phyloP scores from a whole-genome alignment of 768 basidiomycete species.

The Lyophyllum semitale region DNA sequence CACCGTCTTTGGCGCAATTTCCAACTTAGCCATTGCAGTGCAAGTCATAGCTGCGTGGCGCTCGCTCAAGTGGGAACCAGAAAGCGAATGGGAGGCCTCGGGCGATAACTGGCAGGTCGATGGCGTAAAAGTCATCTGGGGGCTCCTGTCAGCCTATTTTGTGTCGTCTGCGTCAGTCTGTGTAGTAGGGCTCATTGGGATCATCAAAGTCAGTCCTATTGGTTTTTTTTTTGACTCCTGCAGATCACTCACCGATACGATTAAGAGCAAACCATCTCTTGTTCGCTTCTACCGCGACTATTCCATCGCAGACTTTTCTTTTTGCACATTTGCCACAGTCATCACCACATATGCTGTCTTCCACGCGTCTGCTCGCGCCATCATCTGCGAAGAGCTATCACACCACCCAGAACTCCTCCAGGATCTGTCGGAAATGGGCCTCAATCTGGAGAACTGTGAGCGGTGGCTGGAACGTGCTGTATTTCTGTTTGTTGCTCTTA shows the following conservation, averaged over 20 bases:
- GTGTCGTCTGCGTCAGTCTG: conserved; percentile 64
- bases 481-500: conserved; percentile 55
- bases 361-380: conserved; percentile 53
- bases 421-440: conserved; percentile 67
- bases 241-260: not conserved
- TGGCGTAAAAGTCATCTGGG: conserved; percentile 57
- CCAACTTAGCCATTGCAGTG: conserved; percentile 34
- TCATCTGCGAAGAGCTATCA: conserved; percentile 74
- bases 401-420: conserved; percentile 76
- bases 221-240: not conserved
- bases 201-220: conserved; percentile 54
- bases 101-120: conserved; percentile 42
- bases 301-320: conserved; percentile 76
- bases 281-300: conserved; percentile 84
- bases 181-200: conserved; percentile 66
- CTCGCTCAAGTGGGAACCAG: conserved; percentile 44
- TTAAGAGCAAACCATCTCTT: conserved; percentile 60
- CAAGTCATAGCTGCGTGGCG: conserved; percentile 28
- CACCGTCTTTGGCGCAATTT: conserved; percentile 25
- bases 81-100: conserved; percentile 47
- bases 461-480: conserved; percentile 73
- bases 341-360: conserved; percentile 62
- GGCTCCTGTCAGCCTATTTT: conserved; percentile 67
- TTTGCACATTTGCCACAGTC: conserved; percentile 60
- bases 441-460: conserved; percentile 82